These are phyloP conservation scores for Globisporangium solare DNA, from an alignment of 352 stramenopile species.

Conservation along the genomic window DNA sequence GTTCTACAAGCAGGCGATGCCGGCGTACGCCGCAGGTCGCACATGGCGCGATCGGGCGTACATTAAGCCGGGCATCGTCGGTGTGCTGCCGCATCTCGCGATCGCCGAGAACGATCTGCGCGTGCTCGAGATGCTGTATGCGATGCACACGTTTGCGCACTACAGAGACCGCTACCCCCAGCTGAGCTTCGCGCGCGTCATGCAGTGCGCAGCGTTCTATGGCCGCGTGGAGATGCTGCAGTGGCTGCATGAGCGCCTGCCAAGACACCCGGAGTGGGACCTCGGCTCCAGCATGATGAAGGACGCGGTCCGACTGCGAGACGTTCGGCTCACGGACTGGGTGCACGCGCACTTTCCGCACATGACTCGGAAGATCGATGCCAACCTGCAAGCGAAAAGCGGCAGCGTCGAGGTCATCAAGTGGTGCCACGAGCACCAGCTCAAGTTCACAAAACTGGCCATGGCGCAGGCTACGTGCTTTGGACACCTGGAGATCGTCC, in stretches of 20 bases:
- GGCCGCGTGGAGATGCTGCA: constrained; percentile 4
- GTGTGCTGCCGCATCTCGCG: constrained; percentile 4
- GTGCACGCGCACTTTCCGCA: constrained; percentile 1
- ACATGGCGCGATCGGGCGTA: too few relatives aligned
- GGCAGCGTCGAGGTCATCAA: neutral
- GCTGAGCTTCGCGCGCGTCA: neutral
- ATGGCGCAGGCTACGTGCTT: neutral
- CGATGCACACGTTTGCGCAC: neutral
- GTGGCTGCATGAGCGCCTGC: constrained; percentile 8
- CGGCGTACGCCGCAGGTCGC: neutral
- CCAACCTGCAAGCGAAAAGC: neutral
- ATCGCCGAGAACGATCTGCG: constrained; percentile 2
- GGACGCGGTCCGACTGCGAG: neutral
- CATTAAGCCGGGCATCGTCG: neutral
- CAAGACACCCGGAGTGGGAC: neutral
- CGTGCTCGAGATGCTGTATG: constrained; percentile 4
- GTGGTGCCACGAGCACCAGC: constrained; percentile 6
- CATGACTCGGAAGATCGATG: neutral
- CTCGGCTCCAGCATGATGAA: neutral
- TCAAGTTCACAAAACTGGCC: neutral
- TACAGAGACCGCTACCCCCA: neutral
- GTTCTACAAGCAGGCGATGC: neutral
- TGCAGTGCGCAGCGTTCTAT: neutral
- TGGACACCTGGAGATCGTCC: constrained; percentile 2
- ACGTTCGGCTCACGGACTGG: constrained; percentile 7